A percentile compares a stretch with the other conserved stretches of the same genome.
These are phyloP conservation scores for Phylloporus arenicola DNA, from an alignment of 768 basidiomycete species.

Conservation along the genomic window DNA sequence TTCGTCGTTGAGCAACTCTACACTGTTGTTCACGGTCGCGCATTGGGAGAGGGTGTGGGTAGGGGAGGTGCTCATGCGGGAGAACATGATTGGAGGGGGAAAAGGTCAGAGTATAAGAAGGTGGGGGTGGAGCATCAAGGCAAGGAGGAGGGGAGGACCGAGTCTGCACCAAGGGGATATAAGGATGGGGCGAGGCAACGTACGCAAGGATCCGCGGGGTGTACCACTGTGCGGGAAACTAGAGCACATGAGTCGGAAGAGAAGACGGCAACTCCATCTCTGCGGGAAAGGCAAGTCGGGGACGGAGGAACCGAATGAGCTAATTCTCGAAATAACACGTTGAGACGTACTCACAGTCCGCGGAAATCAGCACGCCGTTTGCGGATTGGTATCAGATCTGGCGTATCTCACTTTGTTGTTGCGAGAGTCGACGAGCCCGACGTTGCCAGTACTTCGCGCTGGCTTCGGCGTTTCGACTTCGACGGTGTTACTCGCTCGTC, in stretches of 20 bases:
- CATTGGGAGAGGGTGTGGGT: constrained; percentile 25
- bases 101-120: constrained; percentile 14
- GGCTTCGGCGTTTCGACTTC: background rate
- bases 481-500: background rate
- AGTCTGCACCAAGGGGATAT: constrained; percentile 14
- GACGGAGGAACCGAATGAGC: constrained; percentile 18
- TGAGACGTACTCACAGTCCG: constrained; percentile 18
- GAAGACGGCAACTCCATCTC: background rate
- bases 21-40: constrained; percentile 27
- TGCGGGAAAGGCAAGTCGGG: no score
- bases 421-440: no score
- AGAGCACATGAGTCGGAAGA: background rate
- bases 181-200: constrained; percentile 10
- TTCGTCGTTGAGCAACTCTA: constrained; percentile 21
- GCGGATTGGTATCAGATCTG: constrained; percentile 22
- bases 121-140: constrained; percentile 12
- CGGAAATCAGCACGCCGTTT: constrained; percentile 29
- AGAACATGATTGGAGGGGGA: background rate
- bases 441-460: background rate
- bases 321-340: constrained; percentile 21
- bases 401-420: no score
- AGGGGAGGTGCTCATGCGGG: constrained; percentile 24
- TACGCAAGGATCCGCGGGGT: constrained; percentile 27
- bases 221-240: constrained; percentile 26
- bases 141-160: constrained; percentile 9